Conservation (phyloP, 1,139 yeast species). For the Arxiozyma slooffiae region DNA sequence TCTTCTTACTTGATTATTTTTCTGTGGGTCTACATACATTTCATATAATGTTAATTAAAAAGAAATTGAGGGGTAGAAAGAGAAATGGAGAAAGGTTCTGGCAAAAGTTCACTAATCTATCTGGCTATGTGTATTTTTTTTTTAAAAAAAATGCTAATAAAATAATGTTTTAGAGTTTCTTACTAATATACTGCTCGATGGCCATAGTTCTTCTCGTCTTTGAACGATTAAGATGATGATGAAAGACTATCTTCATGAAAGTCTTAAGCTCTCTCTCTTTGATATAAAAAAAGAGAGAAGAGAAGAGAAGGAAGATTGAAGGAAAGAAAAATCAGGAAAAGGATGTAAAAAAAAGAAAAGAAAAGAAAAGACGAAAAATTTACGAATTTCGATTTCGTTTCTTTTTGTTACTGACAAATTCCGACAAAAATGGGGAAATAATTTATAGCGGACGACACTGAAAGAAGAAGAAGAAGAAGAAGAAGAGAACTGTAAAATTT, state of each 20-base stretch:
- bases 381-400: neutral
- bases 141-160: too few relatives aligned
- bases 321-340: neutral
- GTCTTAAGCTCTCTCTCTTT: neutral
- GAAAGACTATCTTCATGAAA: neutral
- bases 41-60: neutral
- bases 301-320: neutral
- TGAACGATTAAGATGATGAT: neutral
- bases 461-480: too few relatives aligned
- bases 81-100: too few relatives aligned
- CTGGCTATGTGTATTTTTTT: neutral
- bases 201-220: neutral
- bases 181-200: neutral
- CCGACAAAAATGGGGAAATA: too few relatives aligned
- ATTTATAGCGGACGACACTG: too few relatives aligned
- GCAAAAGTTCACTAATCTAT: neutral
- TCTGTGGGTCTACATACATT: slow-evolving; percentile 23
- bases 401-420: neutral
- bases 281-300: neutral
- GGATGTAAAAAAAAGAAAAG: too few relatives aligned
- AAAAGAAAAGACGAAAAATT: neutral
- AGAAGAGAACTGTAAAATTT: too few relatives aligned
- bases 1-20: slow-evolving; percentile 17
- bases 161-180: neutral
- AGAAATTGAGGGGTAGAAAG: neutral